A percentile compares a stretch with the other conserved stretches of the same genome.
These are phyloP conservation scores for Trichoderma koningii DNA, from an alignment of 2,329 filamentous ascomycete genomes.

Conservation along the genomic window DNA sequence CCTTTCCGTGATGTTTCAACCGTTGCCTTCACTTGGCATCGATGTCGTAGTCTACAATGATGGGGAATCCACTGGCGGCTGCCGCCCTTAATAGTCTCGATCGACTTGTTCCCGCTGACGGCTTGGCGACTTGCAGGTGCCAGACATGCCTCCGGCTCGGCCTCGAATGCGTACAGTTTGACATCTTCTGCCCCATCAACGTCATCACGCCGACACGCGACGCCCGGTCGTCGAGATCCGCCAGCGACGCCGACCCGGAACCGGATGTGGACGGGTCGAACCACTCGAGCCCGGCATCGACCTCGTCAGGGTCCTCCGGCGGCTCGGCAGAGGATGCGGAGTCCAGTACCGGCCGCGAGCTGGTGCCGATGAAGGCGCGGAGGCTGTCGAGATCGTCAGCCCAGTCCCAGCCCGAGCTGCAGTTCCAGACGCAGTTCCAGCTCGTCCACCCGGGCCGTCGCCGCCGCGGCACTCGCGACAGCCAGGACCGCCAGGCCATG, in stretches of 20 bases:
- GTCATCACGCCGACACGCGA: constrained; percentile 24
- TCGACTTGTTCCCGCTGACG: background rate
- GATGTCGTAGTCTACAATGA: background rate
- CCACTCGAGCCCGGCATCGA: constrained; percentile 12
- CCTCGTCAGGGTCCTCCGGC: constrained; percentile 1
- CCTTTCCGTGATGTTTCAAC: background rate
- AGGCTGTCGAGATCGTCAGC: background rate
- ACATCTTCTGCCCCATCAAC: constrained; percentile 25
- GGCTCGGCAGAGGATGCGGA: constrained; percentile 3
- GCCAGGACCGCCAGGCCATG: background rate
- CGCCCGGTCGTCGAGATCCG: constrained; percentile 14
- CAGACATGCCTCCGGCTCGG: constrained; percentile 21
- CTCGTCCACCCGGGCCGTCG: background rate
- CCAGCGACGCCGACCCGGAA: background rate
- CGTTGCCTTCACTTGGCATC: background rate
- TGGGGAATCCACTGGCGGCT: too few species aligned
- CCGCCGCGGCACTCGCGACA: background rate
- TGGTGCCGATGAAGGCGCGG: background rate
- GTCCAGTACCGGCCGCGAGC: background rate
- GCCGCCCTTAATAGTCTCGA: too few species aligned
- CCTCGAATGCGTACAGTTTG: constrained; percentile 25
- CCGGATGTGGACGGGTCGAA: constrained; percentile 4
- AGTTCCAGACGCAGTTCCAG: constrained; percentile 4
- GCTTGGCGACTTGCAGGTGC: background rate
- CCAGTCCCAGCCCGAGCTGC: background rate